phyloP scores from a whole-genome alignment of 129 eudicot species.

The Erigeron canadensis region DNA sequence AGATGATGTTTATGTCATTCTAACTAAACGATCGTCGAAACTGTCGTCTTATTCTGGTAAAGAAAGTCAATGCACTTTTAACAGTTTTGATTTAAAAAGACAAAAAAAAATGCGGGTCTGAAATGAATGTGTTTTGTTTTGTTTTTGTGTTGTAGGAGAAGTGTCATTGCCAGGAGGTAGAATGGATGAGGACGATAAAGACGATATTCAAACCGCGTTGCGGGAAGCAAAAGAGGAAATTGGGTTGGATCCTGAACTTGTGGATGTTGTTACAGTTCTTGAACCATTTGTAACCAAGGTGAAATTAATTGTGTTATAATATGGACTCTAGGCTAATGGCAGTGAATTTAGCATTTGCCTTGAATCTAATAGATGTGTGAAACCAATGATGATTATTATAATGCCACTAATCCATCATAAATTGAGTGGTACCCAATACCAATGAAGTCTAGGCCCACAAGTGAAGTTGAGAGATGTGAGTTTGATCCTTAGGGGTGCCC shows the following conservation, averaged over 20 bases:
- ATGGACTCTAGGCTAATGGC: background rate
- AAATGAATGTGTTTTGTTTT: slow-evolving; percentile 1
- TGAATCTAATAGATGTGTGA: too few relatives aligned
- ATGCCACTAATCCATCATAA: too few relatives aligned
- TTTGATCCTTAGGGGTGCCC: too few relatives aligned
- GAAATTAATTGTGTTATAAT: background rate
- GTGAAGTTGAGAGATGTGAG: too few relatives aligned
- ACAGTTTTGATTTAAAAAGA: background rate
- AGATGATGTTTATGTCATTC: slow-evolving; percentile 54
- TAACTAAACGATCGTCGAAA: slow-evolving; percentile 61
- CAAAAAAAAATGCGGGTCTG: too few relatives aligned
- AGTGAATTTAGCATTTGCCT: background rate
- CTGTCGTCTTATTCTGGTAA: slow-evolving; percentile 67
- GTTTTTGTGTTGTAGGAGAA: slow-evolving; percentile 49
- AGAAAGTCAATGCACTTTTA: background rate
- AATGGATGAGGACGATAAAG: slow-evolving; percentile 52
- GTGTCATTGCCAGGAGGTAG: slow-evolving; percentile 88
- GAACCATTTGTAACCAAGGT: slow-evolving; percentile 57
- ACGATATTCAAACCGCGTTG: slow-evolving; percentile 57
- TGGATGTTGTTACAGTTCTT: slow-evolving; percentile 59
- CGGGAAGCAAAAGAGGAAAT: slow-evolving; percentile 85
- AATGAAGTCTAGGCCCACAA: too few relatives aligned
- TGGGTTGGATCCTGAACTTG: slow-evolving; percentile 74
- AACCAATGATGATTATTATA: too few relatives aligned
- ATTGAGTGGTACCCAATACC: too few relatives aligned